Conservation (phyloP, 164 flowering plant genomes). For the Malania oleifera region DNA sequence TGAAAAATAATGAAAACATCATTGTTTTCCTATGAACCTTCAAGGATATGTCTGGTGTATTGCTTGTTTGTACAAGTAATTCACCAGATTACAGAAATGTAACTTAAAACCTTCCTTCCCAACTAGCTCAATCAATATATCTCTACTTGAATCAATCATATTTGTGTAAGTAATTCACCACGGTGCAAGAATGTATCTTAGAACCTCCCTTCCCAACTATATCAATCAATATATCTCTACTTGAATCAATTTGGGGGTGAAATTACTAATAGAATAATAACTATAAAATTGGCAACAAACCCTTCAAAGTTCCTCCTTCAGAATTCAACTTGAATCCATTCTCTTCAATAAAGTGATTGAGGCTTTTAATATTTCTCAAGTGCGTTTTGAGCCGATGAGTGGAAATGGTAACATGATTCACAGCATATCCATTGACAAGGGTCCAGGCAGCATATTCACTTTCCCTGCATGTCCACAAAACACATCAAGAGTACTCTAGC, state of each 20-base stretch:
- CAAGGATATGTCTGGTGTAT: no score
- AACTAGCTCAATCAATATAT: background rate
- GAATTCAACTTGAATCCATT: slow-evolving; percentile 84
- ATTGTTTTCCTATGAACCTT: no score
- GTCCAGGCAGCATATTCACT: slow-evolving; percentile 99
- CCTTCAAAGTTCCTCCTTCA: slow-evolving; percentile 91
- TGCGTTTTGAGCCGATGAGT: slow-evolving; percentile 70
- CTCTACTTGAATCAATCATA: background rate
- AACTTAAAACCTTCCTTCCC: background rate
- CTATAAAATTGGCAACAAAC: slow-evolving; percentile 30
- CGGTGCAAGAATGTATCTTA: background rate
- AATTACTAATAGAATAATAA: background rate
- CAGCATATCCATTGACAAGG: slow-evolving; percentile 89
- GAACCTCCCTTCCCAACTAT: background rate
- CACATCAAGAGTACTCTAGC: slow-evolving; percentile 2
- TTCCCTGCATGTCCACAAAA: slow-evolving; percentile 52
- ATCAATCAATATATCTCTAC: background rate
- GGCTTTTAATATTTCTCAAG: slow-evolving; percentile 48
- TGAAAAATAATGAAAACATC: background rate
- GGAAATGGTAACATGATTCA: slow-evolving; percentile 91
- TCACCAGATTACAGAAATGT: background rate
- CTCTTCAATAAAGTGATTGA: slow-evolving; percentile 72
- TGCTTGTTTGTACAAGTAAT: background rate
- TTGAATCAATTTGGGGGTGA: background rate
- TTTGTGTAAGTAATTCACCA: background rate